Evolutionary conservation across 73 alveolate species (phyloP).

Genomic region (Paramecium octaurelia): DNA sequence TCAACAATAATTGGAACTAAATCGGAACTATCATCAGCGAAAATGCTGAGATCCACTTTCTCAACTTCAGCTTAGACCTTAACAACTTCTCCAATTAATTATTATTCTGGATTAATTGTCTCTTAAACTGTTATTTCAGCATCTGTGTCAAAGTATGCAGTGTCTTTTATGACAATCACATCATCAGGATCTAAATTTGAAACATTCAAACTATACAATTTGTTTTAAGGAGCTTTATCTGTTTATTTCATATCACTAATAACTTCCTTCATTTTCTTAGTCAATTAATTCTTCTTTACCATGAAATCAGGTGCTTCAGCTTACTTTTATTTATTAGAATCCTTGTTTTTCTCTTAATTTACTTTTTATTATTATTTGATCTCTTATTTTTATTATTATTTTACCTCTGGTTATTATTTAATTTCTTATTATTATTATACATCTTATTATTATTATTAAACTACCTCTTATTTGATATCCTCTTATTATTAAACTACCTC

Average conservation of each 20-base stretch:
- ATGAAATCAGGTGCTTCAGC: constrained; percentile 1
- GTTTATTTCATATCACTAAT: background rate
- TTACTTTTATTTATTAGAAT: background rate
- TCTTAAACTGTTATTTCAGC: background rate
- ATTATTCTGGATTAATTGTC: background rate
- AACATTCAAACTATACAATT: background rate
- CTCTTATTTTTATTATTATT: background rate
- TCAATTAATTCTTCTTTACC: background rate
- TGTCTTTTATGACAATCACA: background rate
- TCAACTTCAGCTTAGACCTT: background rate
- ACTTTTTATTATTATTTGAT: background rate
- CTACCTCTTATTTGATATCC: background rate
- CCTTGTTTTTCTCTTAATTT: background rate
- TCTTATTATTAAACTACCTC: background rate
- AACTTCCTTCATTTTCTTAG: background rate
- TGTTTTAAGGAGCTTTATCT: background rate
- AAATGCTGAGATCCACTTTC: background rate
- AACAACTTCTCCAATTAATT: background rate
- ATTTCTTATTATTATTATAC: background rate
- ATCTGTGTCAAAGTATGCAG: background rate
- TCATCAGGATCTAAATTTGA: constrained; percentile 5
- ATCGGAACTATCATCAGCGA: constrained; percentile 7
- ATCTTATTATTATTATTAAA: background rate
- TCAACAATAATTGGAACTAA: background rate
- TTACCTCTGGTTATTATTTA: background rate